Evolutionary conservation across 176 grass and related monocot species (phyloP).

Genomic region (Oropetium thomaeum): DNA sequence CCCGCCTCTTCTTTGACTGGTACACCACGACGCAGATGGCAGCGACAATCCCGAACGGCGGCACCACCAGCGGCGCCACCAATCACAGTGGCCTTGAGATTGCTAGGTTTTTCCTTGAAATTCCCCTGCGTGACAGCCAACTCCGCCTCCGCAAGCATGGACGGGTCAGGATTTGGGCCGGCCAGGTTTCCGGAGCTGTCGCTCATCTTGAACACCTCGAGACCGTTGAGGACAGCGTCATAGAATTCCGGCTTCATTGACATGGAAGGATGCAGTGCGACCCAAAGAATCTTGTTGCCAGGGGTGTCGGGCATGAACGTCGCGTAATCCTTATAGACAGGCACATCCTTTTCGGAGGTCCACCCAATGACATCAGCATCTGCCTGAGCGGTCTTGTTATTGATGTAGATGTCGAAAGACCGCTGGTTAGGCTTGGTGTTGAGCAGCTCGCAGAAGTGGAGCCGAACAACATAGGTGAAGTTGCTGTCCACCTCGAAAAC

Average conservation of each 20-base stretch:
- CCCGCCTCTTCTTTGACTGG: constrained; percentile 48
- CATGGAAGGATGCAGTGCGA: constrained; percentile 40
- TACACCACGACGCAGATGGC: constrained; percentile 44
- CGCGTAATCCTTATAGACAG: constrained; percentile 62
- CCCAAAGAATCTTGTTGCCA: constrained; percentile 47
- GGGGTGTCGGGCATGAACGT: constrained; percentile 7
- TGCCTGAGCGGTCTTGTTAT: constrained; percentile 57
- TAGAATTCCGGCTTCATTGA: constrained; percentile 29
- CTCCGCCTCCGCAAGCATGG: constrained; percentile 47
- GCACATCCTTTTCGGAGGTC: constrained; percentile 41
- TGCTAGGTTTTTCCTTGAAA: constrained; percentile 32
- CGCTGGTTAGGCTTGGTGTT: constrained; percentile 50
- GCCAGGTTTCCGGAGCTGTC: constrained; percentile 61
- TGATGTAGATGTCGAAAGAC: constrained; percentile 58
- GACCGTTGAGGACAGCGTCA: constrained; percentile 54
- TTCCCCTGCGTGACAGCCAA: constrained; percentile 5
- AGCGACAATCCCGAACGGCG: constrained; percentile 42
- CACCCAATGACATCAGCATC: constrained; percentile 53
- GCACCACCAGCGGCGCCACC: constrained; percentile 51
- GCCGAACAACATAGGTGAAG: constrained; percentile 62
- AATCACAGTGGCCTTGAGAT: constrained; percentile 28
- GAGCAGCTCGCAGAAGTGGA: constrained; percentile 68
- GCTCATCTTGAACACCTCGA: constrained; percentile 70
- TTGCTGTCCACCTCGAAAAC: constrained; percentile 64
- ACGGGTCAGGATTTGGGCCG: constrained; percentile 66